Evolutionary conservation across 2,329 filamentous ascomycete genomes (phyloP), one percentile per base, ranked within the genome.

Genomic region (Penicillium sp.): DNA sequence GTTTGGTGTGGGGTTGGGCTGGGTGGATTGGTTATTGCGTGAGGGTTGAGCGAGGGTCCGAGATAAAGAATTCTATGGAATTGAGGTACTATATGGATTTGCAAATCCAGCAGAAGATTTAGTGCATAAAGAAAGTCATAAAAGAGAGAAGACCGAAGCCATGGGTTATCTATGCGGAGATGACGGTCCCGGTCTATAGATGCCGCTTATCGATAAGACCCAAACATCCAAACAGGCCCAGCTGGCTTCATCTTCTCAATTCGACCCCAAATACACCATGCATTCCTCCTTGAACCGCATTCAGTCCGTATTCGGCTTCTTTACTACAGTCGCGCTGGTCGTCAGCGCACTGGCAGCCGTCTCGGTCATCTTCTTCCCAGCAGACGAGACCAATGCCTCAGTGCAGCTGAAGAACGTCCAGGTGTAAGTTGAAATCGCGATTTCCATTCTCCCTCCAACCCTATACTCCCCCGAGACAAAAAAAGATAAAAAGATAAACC

Each of bases 291-390:
- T 96, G 49, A 91, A 90, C 62, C 90, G 94, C 66, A 77, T 89
- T 66, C 94, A 99, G 78, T 93, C 91, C 79, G 88, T 92, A 75
- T 99, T 99, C 75, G 92, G 94, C 76, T 97, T 96, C 86, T 97
- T 97, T 82, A 97, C 94, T 19, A 96, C 92, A 27, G 92, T 97
- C 63, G 89, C 89, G 57, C 94, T 96, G 72, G 85, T 85, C 57
- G 84, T 97, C 54, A 93, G 87, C 52, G 85, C 83, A 54, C 79
- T 96, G 58, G 90, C 97, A 67, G 93, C 93, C 48, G 80, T 89
- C 50, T 93, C 91, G 39, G 91, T 93, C 68, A 76, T 96, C 13
- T 49, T 80, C 9, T 68, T 77, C 88, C 68, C 81, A 81, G 58
- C 85, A 17, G 68, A 73, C 38, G 70, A 70, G 15, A 66, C 88